These are phyloP conservation scores for Viola pubescens DNA, from an alignment of 441 rosid species.

Conservation along the genomic window DNA sequence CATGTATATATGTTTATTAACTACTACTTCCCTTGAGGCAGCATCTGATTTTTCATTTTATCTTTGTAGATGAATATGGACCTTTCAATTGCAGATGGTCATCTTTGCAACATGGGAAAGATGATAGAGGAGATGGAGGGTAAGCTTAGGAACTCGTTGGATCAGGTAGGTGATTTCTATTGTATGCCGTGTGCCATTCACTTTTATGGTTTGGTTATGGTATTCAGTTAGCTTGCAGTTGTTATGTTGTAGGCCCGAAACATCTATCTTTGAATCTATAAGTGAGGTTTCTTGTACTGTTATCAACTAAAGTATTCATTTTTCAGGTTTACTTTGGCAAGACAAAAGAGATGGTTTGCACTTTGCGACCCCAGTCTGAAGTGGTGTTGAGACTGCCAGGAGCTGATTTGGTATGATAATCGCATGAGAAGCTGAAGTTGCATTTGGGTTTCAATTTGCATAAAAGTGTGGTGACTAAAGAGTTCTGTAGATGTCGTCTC, in stretches of 20 bases:
- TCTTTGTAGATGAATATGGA: slow-evolving; percentile 70
- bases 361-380: slow-evolving; percentile 78
- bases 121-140: slow-evolving; percentile 99
- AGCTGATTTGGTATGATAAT: slow-evolving; percentile 21
- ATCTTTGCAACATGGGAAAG: slow-evolving; percentile 93
- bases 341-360: slow-evolving; percentile 95
- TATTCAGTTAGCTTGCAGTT: neutral
- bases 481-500: slow-evolving; percentile 3
- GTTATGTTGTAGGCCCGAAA: neutral
- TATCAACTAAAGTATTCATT: neutral
- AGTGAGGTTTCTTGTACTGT: neutral
- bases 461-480: no score
- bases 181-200: neutral
- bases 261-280: neutral
- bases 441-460: neutral
- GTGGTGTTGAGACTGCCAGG: slow-evolving; percentile 58
- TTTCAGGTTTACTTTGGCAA: slow-evolving; percentile 93
- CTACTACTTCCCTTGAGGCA: neutral
- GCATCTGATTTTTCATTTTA: neutral
- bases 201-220: neutral
- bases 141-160: slow-evolving; percentile 82
- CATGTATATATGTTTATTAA: neutral
- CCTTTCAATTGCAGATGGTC: slow-evolving; percentile 77
- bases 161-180: slow-evolving; percentile 49
- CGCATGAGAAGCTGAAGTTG: neutral